Conservation (phyloP, 371 early-diverging fungal species). For the Apophysomyces trapeziformis region DNA sequence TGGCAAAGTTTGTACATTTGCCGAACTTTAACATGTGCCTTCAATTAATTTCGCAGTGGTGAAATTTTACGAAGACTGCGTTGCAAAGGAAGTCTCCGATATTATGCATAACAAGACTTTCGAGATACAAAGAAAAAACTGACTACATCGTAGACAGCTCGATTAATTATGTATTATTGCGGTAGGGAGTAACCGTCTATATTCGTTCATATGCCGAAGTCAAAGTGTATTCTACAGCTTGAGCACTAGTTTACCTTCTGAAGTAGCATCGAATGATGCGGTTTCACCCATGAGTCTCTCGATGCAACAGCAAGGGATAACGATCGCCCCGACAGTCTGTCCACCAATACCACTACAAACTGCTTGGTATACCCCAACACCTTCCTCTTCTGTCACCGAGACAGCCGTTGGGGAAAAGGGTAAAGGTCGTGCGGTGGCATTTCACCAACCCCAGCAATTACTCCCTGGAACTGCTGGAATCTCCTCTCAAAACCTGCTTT, state of each 20-base stretch:
- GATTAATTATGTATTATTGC: too few species aligned
- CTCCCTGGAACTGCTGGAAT: background rate
- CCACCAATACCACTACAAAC: too few species aligned
- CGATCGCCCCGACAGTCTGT: background rate
- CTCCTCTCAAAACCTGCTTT: background rate
- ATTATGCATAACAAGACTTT: conserved; percentile 13
- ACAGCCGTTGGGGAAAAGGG: background rate
- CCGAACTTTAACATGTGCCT: conserved; percentile 3
- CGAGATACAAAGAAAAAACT: conserved; percentile 12
- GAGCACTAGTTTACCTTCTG: background rate
- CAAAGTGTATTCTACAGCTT: too few species aligned
- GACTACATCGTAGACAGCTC: background rate
- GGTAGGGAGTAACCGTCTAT: background rate
- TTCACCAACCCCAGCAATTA: background rate
- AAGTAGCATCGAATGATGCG: background rate
- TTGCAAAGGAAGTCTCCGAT: conserved; percentile 3
- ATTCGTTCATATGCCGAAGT: background rate
- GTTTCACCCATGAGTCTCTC: background rate
- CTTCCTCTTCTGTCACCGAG: too few species aligned
- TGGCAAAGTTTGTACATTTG: conserved; percentile 2
- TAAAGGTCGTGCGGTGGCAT: too few species aligned
- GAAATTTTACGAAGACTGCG: conserved; percentile 16
- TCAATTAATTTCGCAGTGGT: conserved; percentile 7
- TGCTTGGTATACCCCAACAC: too few species aligned
- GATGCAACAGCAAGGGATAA: background rate